Evolutionary conservation across 805 yeast genomes (phyloP).

Genomic region (Saturnispora serradocipensis): DNA sequence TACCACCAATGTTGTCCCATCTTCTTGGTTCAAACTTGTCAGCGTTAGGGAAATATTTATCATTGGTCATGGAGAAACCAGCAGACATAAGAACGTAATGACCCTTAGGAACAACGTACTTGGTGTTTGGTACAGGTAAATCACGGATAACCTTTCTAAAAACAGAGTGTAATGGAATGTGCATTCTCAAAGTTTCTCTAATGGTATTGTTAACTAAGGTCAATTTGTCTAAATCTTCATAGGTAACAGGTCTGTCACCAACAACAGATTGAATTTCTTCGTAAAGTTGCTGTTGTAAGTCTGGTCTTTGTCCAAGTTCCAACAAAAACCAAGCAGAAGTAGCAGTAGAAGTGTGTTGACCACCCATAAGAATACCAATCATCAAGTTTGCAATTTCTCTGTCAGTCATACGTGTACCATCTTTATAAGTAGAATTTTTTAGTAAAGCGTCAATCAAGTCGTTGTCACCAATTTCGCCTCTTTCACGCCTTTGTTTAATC

Average conservation of each 20-base stretch:
- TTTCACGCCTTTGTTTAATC: conserved; percentile 67
- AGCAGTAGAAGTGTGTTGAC: conserved; percentile 96
- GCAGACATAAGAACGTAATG: conserved; percentile 90
- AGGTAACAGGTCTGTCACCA: conserved; percentile 55
- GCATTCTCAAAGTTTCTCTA: conserved; percentile 91
- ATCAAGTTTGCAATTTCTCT: conserved; percentile 87
- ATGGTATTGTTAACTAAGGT: conserved; percentile 74
- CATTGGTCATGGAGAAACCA: conserved; percentile 77
- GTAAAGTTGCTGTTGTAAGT: conserved; percentile 72
- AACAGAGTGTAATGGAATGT: conserved; percentile 92
- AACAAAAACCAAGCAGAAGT: conserved; percentile 92
- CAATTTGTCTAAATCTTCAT: conserved; percentile 76
- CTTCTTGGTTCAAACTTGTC: conserved; percentile 71
- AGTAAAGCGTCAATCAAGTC: conserved; percentile 86
- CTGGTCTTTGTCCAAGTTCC: conserved; percentile 82
- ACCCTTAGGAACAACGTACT: conserved; percentile 77
- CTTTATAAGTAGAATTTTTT: conserved; percentile 78
- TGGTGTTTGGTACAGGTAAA: conserved; percentile 69
- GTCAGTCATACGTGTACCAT: conserved; percentile 91
- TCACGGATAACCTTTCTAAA: conserved; percentile 83
- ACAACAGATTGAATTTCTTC: conserved; percentile 63
- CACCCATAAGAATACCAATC: conserved; percentile 97
- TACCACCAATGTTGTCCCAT: conserved; percentile 46
- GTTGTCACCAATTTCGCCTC: conserved; percentile 58
- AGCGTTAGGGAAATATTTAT: conserved; percentile 72